A percentile compares a stretch with the other conserved stretches of the same genome.
Evolutionary conservation across 768 basidiomycete species (phyloP).

Genomic region (Mycena polygramma): DNA sequence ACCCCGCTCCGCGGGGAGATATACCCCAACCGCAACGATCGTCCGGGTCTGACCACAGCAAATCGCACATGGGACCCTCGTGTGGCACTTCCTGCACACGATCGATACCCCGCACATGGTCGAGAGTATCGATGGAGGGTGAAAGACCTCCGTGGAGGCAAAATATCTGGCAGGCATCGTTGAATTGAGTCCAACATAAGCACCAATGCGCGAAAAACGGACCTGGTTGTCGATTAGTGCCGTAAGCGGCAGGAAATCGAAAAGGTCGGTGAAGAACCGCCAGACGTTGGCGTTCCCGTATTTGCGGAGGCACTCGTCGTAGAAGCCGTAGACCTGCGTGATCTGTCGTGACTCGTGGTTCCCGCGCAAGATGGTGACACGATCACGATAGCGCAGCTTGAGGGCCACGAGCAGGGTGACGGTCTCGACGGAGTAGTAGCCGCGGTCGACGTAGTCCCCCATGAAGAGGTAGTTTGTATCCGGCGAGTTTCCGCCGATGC

Average conservation of each 20-base stretch:
- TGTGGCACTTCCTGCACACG: slow-evolving; percentile 99
- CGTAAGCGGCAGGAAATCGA: slow-evolving; percentile 97
- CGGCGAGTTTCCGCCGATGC: slow-evolving; percentile 98
- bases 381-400: slow-evolving; percentile 97
- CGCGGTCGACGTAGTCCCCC: slow-evolving; percentile 99
- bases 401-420: slow-evolving; percentile 97
- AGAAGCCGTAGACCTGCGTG: slow-evolving; percentile 99
- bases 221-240: slow-evolving; percentile 99
- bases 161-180: slow-evolving; percentile 80
- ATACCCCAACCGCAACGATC: slow-evolving; percentile 99
- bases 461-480: slow-evolving; percentile 99
- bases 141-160: slow-evolving; percentile 98
- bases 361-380: slow-evolving; percentile 96
- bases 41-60: slow-evolving; percentile 99
- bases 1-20: slow-evolving; percentile 97
- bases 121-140: slow-evolving; percentile 99
- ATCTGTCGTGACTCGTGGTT: slow-evolving; percentile 99
- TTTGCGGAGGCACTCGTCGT: slow-evolving; percentile 99
- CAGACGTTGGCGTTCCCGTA: slow-evolving; percentile 99
- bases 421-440: slow-evolving; percentile 99
- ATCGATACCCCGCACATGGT: slow-evolving; percentile 99
- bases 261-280: slow-evolving; percentile 99
- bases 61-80: slow-evolving; percentile 99
- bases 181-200: slow-evolving; percentile 26
- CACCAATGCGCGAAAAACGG: slow-evolving; percentile 52